These are phyloP conservation scores for Neurospora terricola DNA, from an alignment of 495 filamentous ascomycete genomes.

Conservation along the genomic window DNA sequence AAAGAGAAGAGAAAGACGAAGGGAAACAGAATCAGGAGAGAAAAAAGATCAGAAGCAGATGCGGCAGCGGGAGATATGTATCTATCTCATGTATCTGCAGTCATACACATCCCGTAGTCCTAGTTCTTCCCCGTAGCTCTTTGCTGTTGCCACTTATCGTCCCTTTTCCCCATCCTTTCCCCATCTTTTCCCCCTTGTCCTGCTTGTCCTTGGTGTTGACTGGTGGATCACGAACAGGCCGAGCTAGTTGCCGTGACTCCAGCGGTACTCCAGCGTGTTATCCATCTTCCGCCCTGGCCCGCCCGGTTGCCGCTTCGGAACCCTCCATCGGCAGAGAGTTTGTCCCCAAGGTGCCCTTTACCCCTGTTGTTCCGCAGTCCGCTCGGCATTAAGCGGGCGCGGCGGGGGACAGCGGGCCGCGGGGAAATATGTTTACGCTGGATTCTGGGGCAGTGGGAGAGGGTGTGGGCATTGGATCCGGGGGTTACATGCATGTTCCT, in stretches of 20 bases:
- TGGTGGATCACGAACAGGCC: background rate
- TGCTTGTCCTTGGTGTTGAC: background rate
- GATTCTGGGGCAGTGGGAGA: background rate
- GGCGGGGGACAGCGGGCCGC: background rate
- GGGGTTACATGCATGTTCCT: background rate
- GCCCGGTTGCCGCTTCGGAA: background rate
- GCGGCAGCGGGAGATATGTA: background rate
- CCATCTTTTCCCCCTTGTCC: background rate
- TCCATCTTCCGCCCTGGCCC: background rate
- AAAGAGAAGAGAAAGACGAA: background rate
- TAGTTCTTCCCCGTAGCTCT: background rate
- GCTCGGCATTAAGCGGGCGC: background rate
- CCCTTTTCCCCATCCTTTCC: background rate
- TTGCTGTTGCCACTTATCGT: background rate
- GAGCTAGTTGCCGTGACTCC: background rate
- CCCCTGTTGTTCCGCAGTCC: background rate
- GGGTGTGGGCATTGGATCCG: background rate
- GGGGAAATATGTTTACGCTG: background rate
- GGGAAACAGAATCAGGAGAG: background rate
- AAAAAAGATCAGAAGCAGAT: background rate
- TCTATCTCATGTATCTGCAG: background rate
- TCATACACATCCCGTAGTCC: background rate
- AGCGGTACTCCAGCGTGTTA: background rate
- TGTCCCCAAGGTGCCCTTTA: background rate
- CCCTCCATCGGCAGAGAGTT: background rate